Evolutionary conservation across 2,329 filamentous ascomycete species (phyloP), one percentile per base, ranked within the genome.

Genomic region (Aspergillaceae sp.): DNA sequence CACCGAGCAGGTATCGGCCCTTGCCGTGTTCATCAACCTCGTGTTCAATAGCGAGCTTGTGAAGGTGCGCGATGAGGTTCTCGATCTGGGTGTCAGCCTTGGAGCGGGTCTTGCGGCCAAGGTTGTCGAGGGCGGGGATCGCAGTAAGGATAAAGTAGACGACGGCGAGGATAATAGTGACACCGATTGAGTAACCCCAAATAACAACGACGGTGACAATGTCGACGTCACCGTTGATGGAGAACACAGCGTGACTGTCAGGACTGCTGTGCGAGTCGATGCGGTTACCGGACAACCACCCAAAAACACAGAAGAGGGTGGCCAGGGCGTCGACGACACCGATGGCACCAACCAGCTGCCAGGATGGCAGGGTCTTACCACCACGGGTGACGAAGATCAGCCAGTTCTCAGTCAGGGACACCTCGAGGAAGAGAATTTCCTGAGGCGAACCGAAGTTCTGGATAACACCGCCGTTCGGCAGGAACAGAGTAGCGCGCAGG

Each of bases 361-460:
- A 86, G 2, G 83, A 86, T 49, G 84, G 84, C 74, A 78, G 83
- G 29, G 84, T 87, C 68, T 81, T 76, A 56, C 78, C 81, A 62
- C 84, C 87, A 80, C 88, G 88, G 60, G 88, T 94, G 72, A 94
- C 91, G 79, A 94, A 94, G 74, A 94, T 94, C 48, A 94, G 80
- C 88, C 88, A 94, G 77, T 94, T 94, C 80, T 94, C 87, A 59
- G 88, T 90, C 50, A 94, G 80, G 19, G 87, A 89, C 70, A 94
- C 83, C 75, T 94, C 82, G 37, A 94, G 82, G 83, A 94, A 94
- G 67, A 94, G 75, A 49, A 87, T 83, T 60, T 84, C 82, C 71
- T 88, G 83, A 53, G 86, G 76, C 58, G 79, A 81, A 64, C 84
- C 84, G 60, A 78, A 87, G 72, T 84, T 83, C 71, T 86, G 77